Evolutionary conservation across 352 stramenopile species (phyloP).

Genomic region (Globisporangium yorkense): DNA sequence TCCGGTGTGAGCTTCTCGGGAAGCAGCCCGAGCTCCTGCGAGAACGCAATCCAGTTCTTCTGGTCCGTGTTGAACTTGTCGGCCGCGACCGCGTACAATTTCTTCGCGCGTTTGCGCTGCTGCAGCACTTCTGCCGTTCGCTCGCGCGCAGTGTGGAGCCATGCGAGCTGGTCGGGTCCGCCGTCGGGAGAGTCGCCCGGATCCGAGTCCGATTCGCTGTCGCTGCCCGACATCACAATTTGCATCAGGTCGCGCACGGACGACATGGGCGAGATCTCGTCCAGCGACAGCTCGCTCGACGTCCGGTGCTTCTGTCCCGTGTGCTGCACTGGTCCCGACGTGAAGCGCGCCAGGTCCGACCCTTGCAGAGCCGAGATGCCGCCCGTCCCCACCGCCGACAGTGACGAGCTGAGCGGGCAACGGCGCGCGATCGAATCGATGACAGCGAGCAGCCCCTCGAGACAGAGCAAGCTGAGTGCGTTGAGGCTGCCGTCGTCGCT

Average conservation of each 20-base stretch:
- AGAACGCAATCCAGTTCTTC: constrained; percentile 90
- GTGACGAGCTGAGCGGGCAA: constrained; percentile 52
- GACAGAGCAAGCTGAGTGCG: constrained; percentile 61
- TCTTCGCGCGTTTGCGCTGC: constrained; percentile 90
- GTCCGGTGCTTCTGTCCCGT: constrained; percentile 1
- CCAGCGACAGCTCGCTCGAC: constrained; percentile 46
- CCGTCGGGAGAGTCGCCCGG: constrained; percentile 22
- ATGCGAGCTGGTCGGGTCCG: constrained; percentile 49
- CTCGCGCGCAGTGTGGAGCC: constrained; percentile 80
- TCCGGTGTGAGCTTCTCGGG: constrained; percentile 81
- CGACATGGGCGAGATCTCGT: constrained; percentile 82
- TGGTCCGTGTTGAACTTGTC: constrained; percentile 94
- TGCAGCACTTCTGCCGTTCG: constrained; percentile 86
- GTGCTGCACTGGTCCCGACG: constrained; percentile 20
- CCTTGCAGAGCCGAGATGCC: constrained; percentile 48
- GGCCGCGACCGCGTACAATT: constrained; percentile 84
- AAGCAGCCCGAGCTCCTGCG: constrained; percentile 81
- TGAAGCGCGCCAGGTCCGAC: constrained; percentile 65
- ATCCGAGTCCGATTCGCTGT: constrained; percentile 71
- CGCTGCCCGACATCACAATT: constrained; percentile 70
- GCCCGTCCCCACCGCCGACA: constrained; percentile 17
- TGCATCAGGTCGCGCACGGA: constrained; percentile 83
- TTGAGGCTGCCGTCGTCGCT: constrained; percentile 54
- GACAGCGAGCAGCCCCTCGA: constrained; percentile 89
- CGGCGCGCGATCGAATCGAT: constrained; percentile 90